These are phyloP conservation scores for Neostapfia colusana DNA, from an alignment of 176 grass and related monocot genomes.

Conservation along the genomic window DNA sequence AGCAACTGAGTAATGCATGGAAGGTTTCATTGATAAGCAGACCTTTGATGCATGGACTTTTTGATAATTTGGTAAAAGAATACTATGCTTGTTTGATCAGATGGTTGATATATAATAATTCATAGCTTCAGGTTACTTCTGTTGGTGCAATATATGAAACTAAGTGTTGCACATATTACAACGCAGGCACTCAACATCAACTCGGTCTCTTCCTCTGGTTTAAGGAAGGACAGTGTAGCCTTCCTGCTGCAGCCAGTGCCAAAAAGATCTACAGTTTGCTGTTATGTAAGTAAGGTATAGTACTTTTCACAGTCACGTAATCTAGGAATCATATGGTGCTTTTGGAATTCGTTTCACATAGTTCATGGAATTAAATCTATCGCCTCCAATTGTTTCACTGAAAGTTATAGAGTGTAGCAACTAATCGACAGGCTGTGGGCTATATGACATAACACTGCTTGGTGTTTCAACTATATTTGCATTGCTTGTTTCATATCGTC, in stretches of 20 bases:
- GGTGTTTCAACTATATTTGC: no score
- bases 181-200: constrained; percentile 51
- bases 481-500: no score
- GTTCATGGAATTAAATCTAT: no score
- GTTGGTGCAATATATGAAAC: neutral
- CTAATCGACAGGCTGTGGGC: no score
- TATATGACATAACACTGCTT: no score
- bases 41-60: neutral
- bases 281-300: constrained; percentile 41
- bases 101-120: neutral
- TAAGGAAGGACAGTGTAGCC: constrained; percentile 48
- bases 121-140: neutral
- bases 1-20: neutral
- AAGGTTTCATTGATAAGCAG: neutral
- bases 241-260: constrained; percentile 39
- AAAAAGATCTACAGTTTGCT: constrained; percentile 37
- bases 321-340: neutral
- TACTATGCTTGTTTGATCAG: neutral
- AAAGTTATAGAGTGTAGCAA: no score
- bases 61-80: neutral
- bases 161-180: neutral
- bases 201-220: constrained; percentile 43
- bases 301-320: neutral
- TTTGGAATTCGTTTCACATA: neutral
- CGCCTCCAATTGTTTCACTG: no score